phyloP scores from a whole-genome alignment of 2,329 filamentous ascomycete genomes.

The Sclerotinia trifoliorum region DNA sequence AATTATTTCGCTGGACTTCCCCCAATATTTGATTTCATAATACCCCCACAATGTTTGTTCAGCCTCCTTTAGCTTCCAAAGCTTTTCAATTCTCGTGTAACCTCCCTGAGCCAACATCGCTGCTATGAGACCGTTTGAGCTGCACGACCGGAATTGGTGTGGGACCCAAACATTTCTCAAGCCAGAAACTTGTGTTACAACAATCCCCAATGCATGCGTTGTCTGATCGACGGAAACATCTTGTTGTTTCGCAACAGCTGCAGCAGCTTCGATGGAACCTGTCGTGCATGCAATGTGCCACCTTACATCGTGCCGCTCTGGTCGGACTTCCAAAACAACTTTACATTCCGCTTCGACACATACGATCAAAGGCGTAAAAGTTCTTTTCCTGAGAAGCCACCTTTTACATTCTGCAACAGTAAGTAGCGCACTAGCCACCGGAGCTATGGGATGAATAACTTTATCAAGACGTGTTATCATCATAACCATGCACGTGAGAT shows the following conservation, averaged over 20 bases:
- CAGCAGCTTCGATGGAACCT: conserved; percentile 53
- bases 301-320: conserved; percentile 54
- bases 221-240: conserved; percentile 43
- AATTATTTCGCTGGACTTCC: conserved; percentile 40
- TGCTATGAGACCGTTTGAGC: conserved; percentile 52
- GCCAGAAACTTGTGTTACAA: conserved; percentile 53
- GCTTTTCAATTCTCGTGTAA: conserved; percentile 48
- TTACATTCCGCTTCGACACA: conserved; percentile 55
- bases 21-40: conserved; percentile 43
- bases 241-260: conserved; percentile 51
- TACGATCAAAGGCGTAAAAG: conserved; percentile 51
- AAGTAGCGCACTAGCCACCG: conserved; percentile 51
- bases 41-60: conserved; percentile 52
- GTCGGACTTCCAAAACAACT: conserved; percentile 52
- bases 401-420: conserved; percentile 47
- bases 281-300: conserved; percentile 55
- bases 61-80: conserved; percentile 53
- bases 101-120: conserved; percentile 48
- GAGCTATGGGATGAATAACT: conserved; percentile 55
- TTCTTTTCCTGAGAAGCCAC: conserved; percentile 45
- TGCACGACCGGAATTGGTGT: conserved; percentile 54
- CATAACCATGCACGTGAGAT: conserved; percentile 56
- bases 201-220: conserved; percentile 52
- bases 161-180: conserved; percentile 54
- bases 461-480: conserved; percentile 57